Evolutionary conservation across 164 flowering plant species (phyloP).

Genomic region (Taxillus chinensis): DNA sequence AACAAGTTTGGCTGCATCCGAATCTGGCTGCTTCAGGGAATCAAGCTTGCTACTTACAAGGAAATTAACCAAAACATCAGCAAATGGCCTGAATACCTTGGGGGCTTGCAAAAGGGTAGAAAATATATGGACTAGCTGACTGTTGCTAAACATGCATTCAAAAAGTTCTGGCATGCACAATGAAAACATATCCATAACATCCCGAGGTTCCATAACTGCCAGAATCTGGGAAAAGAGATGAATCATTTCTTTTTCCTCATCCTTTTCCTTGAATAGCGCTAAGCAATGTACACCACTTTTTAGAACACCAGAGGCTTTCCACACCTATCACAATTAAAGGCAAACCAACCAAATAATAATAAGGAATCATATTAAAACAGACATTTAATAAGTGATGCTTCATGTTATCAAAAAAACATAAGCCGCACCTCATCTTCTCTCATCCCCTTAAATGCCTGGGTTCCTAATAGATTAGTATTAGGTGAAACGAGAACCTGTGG

Average conservation of each 20-base stretch:
- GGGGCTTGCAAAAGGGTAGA: constrained; percentile 73
- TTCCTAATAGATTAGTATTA: constrained; percentile 37
- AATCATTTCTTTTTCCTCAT: constrained; percentile 90
- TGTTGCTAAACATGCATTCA: constrained; percentile 88
- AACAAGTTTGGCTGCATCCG: constrained; percentile 79
- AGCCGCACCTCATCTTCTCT: constrained; percentile 86
- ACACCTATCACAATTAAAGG: constrained; percentile 43
- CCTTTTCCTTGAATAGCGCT: constrained; percentile 90
- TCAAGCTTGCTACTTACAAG: constrained; percentile 93
- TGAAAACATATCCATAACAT: constrained; percentile 99
- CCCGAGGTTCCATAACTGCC: constrained; percentile 93
- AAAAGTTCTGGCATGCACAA: constrained; percentile 95
- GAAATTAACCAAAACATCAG: constrained; percentile 91
- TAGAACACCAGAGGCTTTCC: constrained; percentile 91
- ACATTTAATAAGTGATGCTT: constrained; percentile 36
- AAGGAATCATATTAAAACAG: neutral
- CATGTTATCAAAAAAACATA: constrained; percentile 48
- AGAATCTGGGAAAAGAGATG: constrained; percentile 74
- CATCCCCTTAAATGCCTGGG: constrained; percentile 83
- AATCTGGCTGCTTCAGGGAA: constrained; percentile 78
- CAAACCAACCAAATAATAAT: neutral
- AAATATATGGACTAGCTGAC: constrained; percentile 78
- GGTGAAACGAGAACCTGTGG: constrained; percentile 51
- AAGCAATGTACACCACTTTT: constrained; percentile 95
- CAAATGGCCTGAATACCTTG: constrained; percentile 83